Evolutionary conservation across 345 rosid species (phyloP).

Genomic region (Clarkia xantiana): DNA sequence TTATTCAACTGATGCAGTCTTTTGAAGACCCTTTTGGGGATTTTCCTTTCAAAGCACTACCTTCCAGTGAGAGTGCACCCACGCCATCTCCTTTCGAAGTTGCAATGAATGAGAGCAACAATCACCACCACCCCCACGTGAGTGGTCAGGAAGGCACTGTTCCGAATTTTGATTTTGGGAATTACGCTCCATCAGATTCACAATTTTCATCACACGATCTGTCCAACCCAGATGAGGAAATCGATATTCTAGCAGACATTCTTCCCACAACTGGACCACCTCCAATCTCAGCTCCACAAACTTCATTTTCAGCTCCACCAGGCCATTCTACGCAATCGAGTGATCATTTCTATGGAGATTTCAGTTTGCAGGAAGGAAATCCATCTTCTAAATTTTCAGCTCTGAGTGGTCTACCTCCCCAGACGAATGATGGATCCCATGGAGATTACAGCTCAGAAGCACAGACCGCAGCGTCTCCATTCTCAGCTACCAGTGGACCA

Average conservation of each 20-base stretch:
- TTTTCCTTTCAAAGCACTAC: conserved; percentile 72
- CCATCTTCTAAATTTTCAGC: conserved; percentile 16
- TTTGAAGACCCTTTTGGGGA: conserved; percentile 96
- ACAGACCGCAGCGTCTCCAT: no score
- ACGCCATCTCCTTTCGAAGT: conserved; percentile 22
- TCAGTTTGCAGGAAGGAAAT: conserved; percentile 1
- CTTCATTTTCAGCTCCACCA: conserved; percentile 5
- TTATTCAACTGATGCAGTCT: conserved; percentile 34
- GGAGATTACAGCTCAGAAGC: conserved; percentile 4
- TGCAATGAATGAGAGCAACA: no score
- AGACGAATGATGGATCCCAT: neutral
- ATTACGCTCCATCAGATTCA: conserved; percentile 28
- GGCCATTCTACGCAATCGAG: neutral
- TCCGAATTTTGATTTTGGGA: conserved; percentile 32
- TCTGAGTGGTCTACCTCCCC: conserved; percentile 14
- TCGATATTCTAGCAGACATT: conserved; percentile 83
- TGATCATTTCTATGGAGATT: neutral
- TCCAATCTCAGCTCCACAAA: conserved; percentile 20
- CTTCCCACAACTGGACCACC: conserved; percentile 69
- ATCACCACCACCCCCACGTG: conserved; percentile 3
- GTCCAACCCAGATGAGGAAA: conserved; percentile 32
- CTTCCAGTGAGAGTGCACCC: conserved; percentile 19
- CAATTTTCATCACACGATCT: conserved; percentile 44
- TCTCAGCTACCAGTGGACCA: no score
- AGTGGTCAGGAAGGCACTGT: conserved; percentile 20